Base-by-base conservation (phyloP, 768 basidiomycete species). In the Zangia roseola region DNA sequence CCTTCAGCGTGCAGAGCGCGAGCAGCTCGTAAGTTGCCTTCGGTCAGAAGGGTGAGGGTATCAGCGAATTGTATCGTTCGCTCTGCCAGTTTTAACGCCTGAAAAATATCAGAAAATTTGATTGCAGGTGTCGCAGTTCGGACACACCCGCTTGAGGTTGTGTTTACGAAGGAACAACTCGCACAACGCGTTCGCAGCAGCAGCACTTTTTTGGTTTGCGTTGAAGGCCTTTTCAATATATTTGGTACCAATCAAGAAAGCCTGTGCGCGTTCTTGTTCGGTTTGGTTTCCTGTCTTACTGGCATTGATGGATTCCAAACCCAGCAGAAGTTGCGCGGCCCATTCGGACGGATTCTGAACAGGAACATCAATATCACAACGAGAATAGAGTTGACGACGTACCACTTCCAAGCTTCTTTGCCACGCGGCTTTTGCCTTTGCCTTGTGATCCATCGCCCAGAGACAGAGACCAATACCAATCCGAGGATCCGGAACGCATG, bases 401-500 rank as follows among this genome's bases (percentile, higher is more conserved):
- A 91, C 93, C 55, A 93, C 81, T 69, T 90, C 89, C 45, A 91
- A 63, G 56, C 90, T 90, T 28, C 94, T 77, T 60, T 93, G 80
- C 95, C 97, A 99, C 0, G 95, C 95, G 20, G 79, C 79, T 55
- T 83, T 85, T 0, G 95, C 97, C 56, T 85, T 86, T 2, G 77
- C 75, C 52, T 85, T 86, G 57, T 95, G 82, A 50, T 88, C 88
- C 71, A 97, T 74, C 5, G 88, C 82, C 92, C 91, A 98, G 19
- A 93, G 74, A 68, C 95, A 97, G 5, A 99, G 71, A 9, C 97
- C 97, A 34, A 98, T 91, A 16, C 97, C 97, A 49, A 98, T 88
- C 7, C 97, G 82, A 28, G 97, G 95, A 67, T 99, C 95, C 0
- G 95, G 97, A 21, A 77, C 71, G 69, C 90, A 93, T 16, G 77